A percentile compares a stretch with the other conserved stretches of the same genome.
These are phyloP conservation scores for Ephemerocybe angulata DNA, from an alignment of 768 basidiomycete genomes.

Conservation along the genomic window DNA sequence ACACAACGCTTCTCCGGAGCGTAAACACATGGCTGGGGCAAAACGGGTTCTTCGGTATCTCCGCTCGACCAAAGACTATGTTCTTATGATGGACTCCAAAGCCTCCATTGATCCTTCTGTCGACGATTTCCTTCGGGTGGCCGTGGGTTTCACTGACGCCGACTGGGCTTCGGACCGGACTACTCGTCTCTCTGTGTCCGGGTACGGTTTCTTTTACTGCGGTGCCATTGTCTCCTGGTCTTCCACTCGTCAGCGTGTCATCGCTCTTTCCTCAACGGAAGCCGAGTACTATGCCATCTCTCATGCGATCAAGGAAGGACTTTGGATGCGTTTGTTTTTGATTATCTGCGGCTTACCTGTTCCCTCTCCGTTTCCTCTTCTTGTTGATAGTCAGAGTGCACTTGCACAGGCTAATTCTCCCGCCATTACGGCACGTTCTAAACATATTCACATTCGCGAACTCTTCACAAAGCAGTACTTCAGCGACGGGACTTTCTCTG, in stretches of 20 bases:
- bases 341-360: constrained; percentile 4
- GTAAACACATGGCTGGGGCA: constrained; percentile 21
- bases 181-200: too few relatives aligned
- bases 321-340: constrained; percentile 26
- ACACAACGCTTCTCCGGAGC: constrained; percentile 19
- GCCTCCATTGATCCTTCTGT: background rate
- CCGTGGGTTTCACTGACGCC: too few relatives aligned
- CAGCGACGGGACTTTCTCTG: constrained; percentile 15
- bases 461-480: constrained; percentile 34
- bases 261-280: constrained; percentile 40
- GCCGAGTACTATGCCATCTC: too few relatives aligned
- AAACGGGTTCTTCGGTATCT: constrained; percentile 28
- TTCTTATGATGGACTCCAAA: constrained; percentile 10
- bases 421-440: too few relatives aligned
- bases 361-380: constrained; percentile 15
- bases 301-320: constrained; percentile 23
- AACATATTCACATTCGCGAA: constrained; percentile 24
- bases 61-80: constrained; percentile 16
- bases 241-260: constrained; percentile 26
- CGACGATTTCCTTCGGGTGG: constrained; percentile 3
- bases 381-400: too few relatives aligned
- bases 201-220: constrained; percentile 28
- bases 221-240: constrained; percentile 28
- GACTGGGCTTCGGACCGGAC: too few relatives aligned
- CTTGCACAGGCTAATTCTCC: too few relatives aligned